Evolutionary conservation across 2,329 filamentous ascomycete genomes (phyloP), one percentile per base, ranked within the genome.

Genomic region (Calonectria henricotiae): DNA sequence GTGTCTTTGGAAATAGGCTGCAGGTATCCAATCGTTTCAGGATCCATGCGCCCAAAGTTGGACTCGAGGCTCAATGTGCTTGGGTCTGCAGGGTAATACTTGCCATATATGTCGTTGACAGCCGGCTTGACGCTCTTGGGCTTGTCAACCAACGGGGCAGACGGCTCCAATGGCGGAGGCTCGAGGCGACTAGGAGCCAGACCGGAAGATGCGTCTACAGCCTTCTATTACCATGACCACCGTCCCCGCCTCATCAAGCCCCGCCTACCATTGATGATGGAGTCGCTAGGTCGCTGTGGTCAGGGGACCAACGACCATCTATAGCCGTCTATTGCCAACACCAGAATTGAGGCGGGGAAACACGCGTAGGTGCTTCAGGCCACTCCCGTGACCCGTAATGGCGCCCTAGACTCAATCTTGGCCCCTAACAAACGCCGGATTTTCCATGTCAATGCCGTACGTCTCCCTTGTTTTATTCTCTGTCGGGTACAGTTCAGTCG

Each of bases 311-410:
- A 37, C 35, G 15, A 13, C 69, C 65, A 68, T 71, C 69, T 68
- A 65, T 41, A 65, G 32, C 69, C 69, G 61, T 71, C 69, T 69
- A 68, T 44, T 67, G 46, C 55, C 60, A 65, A 54, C 46, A 61
- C 49, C 37, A 37, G 54, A 65, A 23, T 65, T 49, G 15, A 11
- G 44, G 65, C 47, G 65, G 69, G 69, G 68, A 62, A 71, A n/a
- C 27, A 17, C 11, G 17, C 32, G 7, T 44, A 44, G 9, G 25
- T 32, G 30, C 27, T 58, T 27, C 20, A 58, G 51, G 32, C 51
- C 35, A 58, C 51, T 58, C 51, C 32, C 51, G 51, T 58, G 51
- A 58, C 51, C 51, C 51, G 51, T 55, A 55, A 25, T 39, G 51
- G 32, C 47, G 32, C 47, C 62, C 62, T 47, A 43, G 47, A 35